Conservation (phyloP, 805 yeast genomes). For the Wickerhamiella sergipiensis region DNA sequence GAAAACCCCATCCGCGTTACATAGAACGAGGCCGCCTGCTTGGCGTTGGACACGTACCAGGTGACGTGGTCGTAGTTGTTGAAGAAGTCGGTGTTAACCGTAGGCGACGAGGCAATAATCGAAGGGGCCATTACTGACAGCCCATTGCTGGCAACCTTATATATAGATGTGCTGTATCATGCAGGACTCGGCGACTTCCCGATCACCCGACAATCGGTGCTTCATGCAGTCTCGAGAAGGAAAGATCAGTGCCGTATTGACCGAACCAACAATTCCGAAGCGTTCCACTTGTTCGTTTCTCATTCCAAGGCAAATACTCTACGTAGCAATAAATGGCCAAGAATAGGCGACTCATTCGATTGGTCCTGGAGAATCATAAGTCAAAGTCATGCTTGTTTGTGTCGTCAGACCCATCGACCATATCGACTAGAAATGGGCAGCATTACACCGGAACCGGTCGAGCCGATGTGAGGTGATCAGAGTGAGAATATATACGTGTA, state of each 20-base stretch:
- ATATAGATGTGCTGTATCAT: not conserved
- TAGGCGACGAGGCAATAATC: not conserved
- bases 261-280: not conserved
- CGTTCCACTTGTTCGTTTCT: not conserved
- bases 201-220: not conserved
- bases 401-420: too few species aligned
- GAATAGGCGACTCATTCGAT: too few species aligned
- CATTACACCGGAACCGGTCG: not conserved
- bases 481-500: too few species aligned
- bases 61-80: constrained; percentile 51
- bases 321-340: too few species aligned
- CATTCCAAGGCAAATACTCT: too few species aligned
- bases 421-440: not conserved
- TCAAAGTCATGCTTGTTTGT: too few species aligned
- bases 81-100: constrained; percentile 2
- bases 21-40: constrained; percentile 43
- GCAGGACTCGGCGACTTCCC: not conserved
- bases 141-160: not conserved
- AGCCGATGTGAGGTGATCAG: not conserved
- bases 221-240: not conserved
- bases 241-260: not conserved
- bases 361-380: too few species aligned
- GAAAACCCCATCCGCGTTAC: constrained; percentile 47
- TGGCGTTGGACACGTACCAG: constrained; percentile 63
- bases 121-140: not conserved